phyloP scores from a whole-genome alignment of 2,329 filamentous ascomycete species.

The Pseudogymnoascus sp. region DNA sequence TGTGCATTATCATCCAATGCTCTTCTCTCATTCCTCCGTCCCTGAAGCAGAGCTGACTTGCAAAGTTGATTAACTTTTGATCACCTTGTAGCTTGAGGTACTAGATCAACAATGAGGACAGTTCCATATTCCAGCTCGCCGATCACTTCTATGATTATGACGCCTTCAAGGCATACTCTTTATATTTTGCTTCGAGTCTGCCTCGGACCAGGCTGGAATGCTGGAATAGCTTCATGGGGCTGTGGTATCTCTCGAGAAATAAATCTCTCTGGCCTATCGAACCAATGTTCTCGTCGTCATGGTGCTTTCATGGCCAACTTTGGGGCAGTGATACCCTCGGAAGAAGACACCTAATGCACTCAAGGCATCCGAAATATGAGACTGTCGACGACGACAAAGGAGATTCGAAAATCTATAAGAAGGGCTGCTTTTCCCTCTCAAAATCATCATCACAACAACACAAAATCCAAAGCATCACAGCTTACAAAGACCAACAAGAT shows the following conservation, averaged over 20 bases:
- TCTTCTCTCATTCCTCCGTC: background rate
- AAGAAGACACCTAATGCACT: background rate
- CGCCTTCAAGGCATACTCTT: background rate
- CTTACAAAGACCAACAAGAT: background rate
- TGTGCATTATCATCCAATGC: background rate
- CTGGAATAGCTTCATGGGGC: constrained; percentile 1
- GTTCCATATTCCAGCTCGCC: background rate
- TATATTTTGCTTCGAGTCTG: background rate
- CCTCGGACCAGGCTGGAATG: background rate
- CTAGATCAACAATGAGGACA: background rate
- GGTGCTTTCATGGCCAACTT: background rate
- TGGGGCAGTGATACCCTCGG: background rate
- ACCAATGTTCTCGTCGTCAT: background rate
- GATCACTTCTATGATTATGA: background rate
- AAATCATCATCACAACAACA: background rate
- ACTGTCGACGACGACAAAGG: background rate
- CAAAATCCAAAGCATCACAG: background rate
- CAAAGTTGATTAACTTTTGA: background rate
- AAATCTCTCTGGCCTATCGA: background rate
- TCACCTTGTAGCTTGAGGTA: background rate
- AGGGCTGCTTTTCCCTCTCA: background rate
- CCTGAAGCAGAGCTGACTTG: background rate
- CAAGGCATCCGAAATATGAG: background rate
- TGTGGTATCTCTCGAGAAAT: background rate
- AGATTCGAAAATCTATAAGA: background rate